Evolutionary conservation across 164 flowering plant species (phyloP).

Genomic region (Paratinospora sagittata): DNA sequence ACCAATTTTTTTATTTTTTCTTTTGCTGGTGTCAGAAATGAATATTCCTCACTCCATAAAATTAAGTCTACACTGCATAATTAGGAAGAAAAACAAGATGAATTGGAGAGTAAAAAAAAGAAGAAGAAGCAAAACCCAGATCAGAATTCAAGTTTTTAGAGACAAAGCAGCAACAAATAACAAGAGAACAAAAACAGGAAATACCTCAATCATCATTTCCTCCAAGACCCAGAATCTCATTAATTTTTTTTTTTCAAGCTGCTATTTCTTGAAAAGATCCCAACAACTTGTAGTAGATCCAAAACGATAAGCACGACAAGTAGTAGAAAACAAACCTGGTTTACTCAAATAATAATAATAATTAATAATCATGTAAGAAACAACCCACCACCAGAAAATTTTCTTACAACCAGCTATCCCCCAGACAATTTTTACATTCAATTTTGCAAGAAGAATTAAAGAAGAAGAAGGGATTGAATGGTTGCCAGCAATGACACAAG

Average conservation of each 20-base stretch:
- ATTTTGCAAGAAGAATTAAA: constrained; percentile 27
- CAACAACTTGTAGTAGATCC: no score
- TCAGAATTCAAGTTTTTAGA: constrained; percentile 11
- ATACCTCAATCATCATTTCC: constrained; percentile 17
- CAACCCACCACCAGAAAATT: constrained; percentile 2
- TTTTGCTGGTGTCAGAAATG: constrained; percentile 11
- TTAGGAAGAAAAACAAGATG: background rate
- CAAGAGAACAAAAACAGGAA: constrained; percentile 16
- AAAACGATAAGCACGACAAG: no score
- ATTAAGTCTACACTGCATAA: constrained; percentile 13
- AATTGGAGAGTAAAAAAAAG: background rate
- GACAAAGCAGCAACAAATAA: constrained; percentile 21
- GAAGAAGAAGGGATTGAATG: constrained; percentile 9
- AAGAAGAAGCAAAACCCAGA: constrained; percentile 3
- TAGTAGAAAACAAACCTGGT: no score
- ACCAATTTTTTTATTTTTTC: background rate
- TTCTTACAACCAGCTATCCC: constrained; percentile 3
- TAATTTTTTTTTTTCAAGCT: no score
- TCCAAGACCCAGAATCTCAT: constrained; percentile 23
- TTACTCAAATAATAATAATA: background rate
- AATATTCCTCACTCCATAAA: constrained; percentile 12
- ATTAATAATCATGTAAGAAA: constrained; percentile 12
- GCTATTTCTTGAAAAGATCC: constrained; percentile 23
- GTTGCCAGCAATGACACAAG: constrained; percentile 19
- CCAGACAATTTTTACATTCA: constrained; percentile 8